Base-by-base conservation (phyloP, 192 early-diverging fungal genomes). In the Lunasporangiospora selenospora region DNA sequence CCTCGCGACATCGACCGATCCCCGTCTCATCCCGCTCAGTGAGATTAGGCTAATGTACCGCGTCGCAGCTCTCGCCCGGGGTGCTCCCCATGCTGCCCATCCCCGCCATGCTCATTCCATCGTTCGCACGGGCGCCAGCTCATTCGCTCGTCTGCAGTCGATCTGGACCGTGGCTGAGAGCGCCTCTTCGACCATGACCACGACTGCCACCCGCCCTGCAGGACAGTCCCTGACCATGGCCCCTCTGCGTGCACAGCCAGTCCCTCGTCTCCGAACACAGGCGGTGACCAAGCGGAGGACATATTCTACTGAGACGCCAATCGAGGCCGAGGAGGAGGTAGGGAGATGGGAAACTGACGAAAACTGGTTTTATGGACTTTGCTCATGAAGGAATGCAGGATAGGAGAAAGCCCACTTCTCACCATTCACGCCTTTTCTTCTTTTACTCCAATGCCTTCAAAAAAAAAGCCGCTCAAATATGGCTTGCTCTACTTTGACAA, bases 401-500 rank as follows among this genome's bases (percentile, higher is more conserved):
- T n/a, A n/a, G n/a, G n/a, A n/a, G n/a, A n/a, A n/a, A n/a, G n/a
- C n/a, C n/a, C n/a, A n/a, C n/a, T n/a, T n/a, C n/a, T n/a, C n/a
- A n/a, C n/a, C n/a, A n/a, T n/a, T n/a, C n/a, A n/a, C n/a, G n/a
- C n/a, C n/a, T n/a, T n/a, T n/a, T n/a, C n/a, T n/a, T n/a, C n/a
- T n/a, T n/a, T n/a, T n/a, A n/a, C n/a, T n/a, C n/a, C n/a, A n/a
- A n/a, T n/a, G n/a, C n/a, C n/a, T n/a, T n/a, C n/a, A n/a, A n/a
- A n/a, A n/a, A n/a, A n/a, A n/a, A n/a, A n/a, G n/a, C n/a, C 56
- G 10, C 38, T 63, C n/a, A 41, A 63, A 31, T 63, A 73, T 46
- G 69, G 69, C 18, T 53, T 73, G 69, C 49, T 73, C 13, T 73
- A 73, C 55, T 73, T 73, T 58, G 69, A 73, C n/a, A 73, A 73